Evolutionary conservation across 1,284 basidiomycete genomes (phyloP).

Genomic region (Taiwanofungus camphoratus): DNA sequence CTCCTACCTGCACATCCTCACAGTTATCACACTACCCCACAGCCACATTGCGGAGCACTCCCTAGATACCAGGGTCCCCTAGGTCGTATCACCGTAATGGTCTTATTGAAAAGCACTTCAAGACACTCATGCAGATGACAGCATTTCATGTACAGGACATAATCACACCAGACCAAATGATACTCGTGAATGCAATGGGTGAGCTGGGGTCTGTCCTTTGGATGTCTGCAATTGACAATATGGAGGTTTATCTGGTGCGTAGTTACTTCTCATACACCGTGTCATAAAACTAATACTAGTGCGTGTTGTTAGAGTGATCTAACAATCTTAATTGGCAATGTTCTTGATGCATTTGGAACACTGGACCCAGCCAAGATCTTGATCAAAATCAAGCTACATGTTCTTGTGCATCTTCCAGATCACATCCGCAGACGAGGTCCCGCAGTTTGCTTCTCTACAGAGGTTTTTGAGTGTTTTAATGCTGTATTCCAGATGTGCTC

Average conservation of each 20-base stretch:
- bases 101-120: slow-evolving; percentile 19
- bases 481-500: slow-evolving; percentile 31
- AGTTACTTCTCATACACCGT: background rate
- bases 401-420: slow-evolving; percentile 27
- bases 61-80: too few relatives aligned
- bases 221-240: slow-evolving; percentile 29
- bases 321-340: slow-evolving; percentile 23
- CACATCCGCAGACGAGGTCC: slow-evolving; percentile 32
- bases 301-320: slow-evolving; percentile 27
- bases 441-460: slow-evolving; percentile 26
- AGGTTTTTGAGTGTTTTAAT: slow-evolving; percentile 35
- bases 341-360: slow-evolving; percentile 26
- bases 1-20: too few relatives aligned
- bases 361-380: slow-evolving; percentile 27
- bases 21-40: too few relatives aligned
- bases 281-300: background rate
- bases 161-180: slow-evolving; percentile 15
- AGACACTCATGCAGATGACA: slow-evolving; percentile 8
- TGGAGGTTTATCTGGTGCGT: slow-evolving; percentile 28
- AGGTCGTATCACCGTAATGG: slow-evolving; percentile 15
- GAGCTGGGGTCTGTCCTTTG: slow-evolving; percentile 29
- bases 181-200: slow-evolving; percentile 28
- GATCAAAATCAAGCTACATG: slow-evolving; percentile 32
- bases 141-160: slow-evolving; percentile 28
- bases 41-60: too few relatives aligned